Evolutionary conservation across 1,139 yeast genomes (phyloP), one percentile per base, ranked within the genome.

Genomic region (Sugiyamaella sp.): DNA sequence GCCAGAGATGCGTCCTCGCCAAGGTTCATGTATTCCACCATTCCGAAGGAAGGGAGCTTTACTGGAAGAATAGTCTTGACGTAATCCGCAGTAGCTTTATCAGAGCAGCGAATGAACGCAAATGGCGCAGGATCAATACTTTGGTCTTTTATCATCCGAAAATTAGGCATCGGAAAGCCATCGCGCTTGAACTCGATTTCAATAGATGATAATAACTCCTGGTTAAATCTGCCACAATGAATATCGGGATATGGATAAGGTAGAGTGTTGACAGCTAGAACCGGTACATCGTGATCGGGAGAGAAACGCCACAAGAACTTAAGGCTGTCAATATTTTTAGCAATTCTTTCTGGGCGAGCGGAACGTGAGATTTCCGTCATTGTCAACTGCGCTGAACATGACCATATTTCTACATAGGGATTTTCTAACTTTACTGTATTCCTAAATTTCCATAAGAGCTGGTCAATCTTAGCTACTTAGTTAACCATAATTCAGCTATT

Each of bases 231-330:
- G 5, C 10, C 29, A 21, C 16, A 32, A 20, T 29, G 39, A 10
- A 44, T 44, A 22, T 44, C 33, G 3, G 48, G 48, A 44, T 44
- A 44, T 3, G 48, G 48, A 44, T 44, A 44, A n/a, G 48, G 48
- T 2, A 44, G 40, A 12, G 48, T 29, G 16, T 44, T 33, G 14
- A 14, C 22, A 24, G 40, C 35, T 16, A 44, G 2, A 12, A 44
- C 9, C 14, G 41, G 32, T 5, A 33, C 48, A n/a, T 44, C 48
- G 2, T 32, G 20, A 10, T 44, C 29, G 12, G 29, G 33, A 32
- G 29, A 20, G 22, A 21, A 44, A n/a, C 20, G 24, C 20, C 48
- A 41, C 17, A 44, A 21, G 24, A 44, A 44, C 4, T 29, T 20
- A 44, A 44, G n/a, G 24, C 41, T 10, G 4, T 44, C 48, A 8